Conservation (phyloP, 1,139 yeast species). For the Yamadazyma taylorii region DNA sequence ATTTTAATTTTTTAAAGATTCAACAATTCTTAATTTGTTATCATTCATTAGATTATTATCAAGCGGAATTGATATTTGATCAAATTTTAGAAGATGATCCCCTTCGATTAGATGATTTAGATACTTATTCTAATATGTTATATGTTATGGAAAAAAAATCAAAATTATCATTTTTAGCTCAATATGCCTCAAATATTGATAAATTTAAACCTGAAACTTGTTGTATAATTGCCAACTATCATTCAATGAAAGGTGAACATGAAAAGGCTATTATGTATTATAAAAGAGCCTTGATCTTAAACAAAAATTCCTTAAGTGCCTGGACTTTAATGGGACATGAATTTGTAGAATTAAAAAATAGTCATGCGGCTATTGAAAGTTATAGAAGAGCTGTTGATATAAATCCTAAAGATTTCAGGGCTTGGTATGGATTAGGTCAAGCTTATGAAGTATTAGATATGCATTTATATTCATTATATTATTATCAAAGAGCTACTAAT, state of each 20-base stretch:
- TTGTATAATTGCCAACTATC: conserved; percentile 90
- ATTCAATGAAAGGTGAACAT: conserved; percentile 88
- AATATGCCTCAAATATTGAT: conserved; percentile 78
- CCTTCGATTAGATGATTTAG: conserved; percentile 83
- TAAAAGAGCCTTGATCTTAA: conserved; percentile 80
- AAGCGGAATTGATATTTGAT: conserved; percentile 80
- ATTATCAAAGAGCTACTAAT: conserved; percentile 88
- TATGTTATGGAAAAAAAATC: conserved; percentile 91
- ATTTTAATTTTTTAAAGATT: conserved; percentile 69
- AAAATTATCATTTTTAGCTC: conserved; percentile 84
- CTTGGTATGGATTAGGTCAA: conserved; percentile 98
- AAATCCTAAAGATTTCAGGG: conserved; percentile 85
- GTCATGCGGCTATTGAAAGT: conserved; percentile 96
- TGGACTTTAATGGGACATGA: conserved; percentile 99
- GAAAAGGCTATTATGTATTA: conserved; percentile 94
- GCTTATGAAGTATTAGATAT: conserved; percentile 96
- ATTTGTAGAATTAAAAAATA: conserved; percentile 91
- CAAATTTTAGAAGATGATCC: conserved; percentile 77
- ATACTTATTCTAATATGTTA: conserved; percentile 86
- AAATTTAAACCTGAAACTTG: conserved; percentile 93
- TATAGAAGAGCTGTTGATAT: conserved; percentile 92
- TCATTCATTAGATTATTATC: conserved; percentile 76
- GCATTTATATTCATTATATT: conserved; percentile 90
- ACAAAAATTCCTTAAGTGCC: conserved; percentile 81
- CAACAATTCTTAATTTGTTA: conserved; percentile 81